Evolutionary conservation across 2,329 filamentous ascomycete genomes (phyloP).

Genomic region (Epichloe bromicola): DNA sequence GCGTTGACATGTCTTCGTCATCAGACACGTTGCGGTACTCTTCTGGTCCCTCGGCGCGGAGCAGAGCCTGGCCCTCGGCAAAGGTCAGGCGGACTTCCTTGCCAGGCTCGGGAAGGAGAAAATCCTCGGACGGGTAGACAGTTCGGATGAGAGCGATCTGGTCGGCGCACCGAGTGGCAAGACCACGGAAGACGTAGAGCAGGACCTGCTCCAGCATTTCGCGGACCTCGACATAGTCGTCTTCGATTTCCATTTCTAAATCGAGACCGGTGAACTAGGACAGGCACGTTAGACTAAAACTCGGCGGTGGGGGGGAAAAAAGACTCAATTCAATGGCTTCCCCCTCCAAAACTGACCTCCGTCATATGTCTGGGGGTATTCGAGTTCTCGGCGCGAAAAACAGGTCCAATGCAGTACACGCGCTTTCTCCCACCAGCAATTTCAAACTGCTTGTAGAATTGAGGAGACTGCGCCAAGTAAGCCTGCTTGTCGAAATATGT

Average conservation of each 20-base stretch:
- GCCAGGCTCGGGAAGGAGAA: constrained; percentile 61
- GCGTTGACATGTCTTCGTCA: constrained; percentile 67
- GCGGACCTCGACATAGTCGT: constrained; percentile 64
- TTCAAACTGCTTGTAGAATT: constrained; percentile 81
- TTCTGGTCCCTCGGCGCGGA: constrained; percentile 58
- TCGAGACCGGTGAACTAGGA: constrained; percentile 63
- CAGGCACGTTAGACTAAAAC: not conserved
- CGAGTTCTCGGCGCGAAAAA: constrained; percentile 76
- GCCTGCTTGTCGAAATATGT: constrained; percentile 81
- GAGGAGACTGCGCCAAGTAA: constrained; percentile 66
- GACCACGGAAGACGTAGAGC: constrained; percentile 62
- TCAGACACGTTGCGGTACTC: constrained; percentile 57
- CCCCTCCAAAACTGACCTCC: constrained; percentile 34
- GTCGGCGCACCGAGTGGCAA: constrained; percentile 40
- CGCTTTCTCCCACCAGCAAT: constrained; percentile 67
- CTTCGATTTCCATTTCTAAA: constrained; percentile 79
- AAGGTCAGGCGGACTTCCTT: constrained; percentile 69
- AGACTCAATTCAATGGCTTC: not conserved
- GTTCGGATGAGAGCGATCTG: constrained; percentile 61
- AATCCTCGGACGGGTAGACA: constrained; percentile 64
- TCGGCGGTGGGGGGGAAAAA: not conserved
- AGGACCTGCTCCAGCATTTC: constrained; percentile 61
- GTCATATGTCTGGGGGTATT: constrained; percentile 80
- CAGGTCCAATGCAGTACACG: constrained; percentile 66
- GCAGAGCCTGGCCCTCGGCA: constrained; percentile 62